phyloP scores from a whole-genome alignment of 1,284 basidiomycete genomes.

The Rhodofomes roseus region DNA sequence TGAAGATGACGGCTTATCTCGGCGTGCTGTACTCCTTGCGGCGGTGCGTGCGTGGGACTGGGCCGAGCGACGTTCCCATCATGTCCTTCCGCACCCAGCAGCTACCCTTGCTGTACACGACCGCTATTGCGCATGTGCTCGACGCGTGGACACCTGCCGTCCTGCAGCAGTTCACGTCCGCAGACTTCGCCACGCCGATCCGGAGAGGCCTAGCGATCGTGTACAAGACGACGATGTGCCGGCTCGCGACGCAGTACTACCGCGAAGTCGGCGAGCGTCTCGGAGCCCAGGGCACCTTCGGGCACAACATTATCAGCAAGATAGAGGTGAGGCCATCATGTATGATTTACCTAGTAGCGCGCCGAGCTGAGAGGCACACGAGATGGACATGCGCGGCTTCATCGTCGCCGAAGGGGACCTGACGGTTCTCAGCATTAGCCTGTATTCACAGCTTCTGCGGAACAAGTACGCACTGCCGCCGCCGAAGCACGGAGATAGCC shows the following conservation, averaged over 20 bases:
- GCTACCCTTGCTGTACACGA: constrained; percentile 44
- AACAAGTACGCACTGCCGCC: constrained; percentile 35
- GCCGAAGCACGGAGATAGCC: constrained; percentile 37
- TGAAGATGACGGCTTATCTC: constrained; percentile 45
- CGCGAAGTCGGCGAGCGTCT: constrained; percentile 44
- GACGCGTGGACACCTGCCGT: constrained; percentile 40
- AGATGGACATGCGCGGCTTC: constrained; percentile 19
- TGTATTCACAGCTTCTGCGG: constrained; percentile 40
- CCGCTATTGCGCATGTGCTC: constrained; percentile 44
- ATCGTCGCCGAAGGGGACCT: constrained; percentile 52
- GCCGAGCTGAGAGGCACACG: background rate
- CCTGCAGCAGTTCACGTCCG: constrained; percentile 18
- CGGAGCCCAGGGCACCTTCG: background rate
- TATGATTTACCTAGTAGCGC: background rate
- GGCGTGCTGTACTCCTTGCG: constrained; percentile 46
- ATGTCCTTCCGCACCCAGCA: constrained; percentile 55
- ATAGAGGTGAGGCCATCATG: background rate
- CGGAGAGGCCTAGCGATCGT: constrained; percentile 49
- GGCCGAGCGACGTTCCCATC: constrained; percentile 38
- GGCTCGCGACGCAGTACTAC: constrained; percentile 44
- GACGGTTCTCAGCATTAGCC: constrained; percentile 46
- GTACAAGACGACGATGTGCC: constrained; percentile 45
- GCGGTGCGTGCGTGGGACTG: constrained; percentile 42
- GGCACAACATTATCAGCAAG: constrained; percentile 36
- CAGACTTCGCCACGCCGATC: constrained; percentile 31